Evolutionary conservation across 805 yeast species (phyloP).

Genomic region (Candida patagonica): DNA sequence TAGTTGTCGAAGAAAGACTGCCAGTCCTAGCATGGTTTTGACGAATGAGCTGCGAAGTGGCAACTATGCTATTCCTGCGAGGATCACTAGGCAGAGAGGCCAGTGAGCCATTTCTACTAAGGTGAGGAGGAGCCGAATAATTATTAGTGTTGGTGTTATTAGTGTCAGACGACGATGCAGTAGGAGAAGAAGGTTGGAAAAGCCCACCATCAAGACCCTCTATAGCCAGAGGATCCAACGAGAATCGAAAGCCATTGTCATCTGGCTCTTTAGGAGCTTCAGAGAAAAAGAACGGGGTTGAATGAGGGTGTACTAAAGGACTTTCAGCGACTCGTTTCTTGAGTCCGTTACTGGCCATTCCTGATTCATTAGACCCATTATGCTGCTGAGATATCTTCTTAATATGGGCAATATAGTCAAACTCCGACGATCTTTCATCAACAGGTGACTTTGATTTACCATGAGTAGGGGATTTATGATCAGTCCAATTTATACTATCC

Average conservation of each 20-base stretch:
- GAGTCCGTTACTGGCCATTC: background rate
- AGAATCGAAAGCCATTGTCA: constrained; percentile 27
- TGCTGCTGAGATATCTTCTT: constrained; percentile 41
- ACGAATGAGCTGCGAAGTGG: constrained; percentile 1
- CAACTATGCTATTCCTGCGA: background rate
- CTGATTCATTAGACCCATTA: constrained; percentile 14
- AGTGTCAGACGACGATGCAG: constrained; percentile 6
- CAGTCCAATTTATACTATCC: background rate
- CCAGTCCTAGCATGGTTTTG: background rate
- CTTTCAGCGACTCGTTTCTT: constrained; percentile 12
- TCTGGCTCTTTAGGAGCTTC: background rate
- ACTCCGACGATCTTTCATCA: constrained; percentile 22
- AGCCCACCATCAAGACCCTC: constrained; percentile 33
- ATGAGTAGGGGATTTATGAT: background rate
- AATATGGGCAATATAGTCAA: constrained; percentile 58
- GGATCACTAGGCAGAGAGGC: background rate
- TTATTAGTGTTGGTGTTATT: background rate
- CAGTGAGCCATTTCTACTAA: background rate
- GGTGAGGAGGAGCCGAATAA: background rate
- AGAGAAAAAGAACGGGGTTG: constrained; percentile 1
- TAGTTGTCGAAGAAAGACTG: background rate
- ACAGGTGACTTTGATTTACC: constrained; percentile 17
- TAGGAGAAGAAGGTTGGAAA: constrained; percentile 7
- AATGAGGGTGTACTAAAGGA: constrained; percentile 9
- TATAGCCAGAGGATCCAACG: constrained; percentile 40